Base-by-base conservation (phyloP, 495 filamentous ascomycete genomes). In the Ascodesmis nigricans region DNA sequence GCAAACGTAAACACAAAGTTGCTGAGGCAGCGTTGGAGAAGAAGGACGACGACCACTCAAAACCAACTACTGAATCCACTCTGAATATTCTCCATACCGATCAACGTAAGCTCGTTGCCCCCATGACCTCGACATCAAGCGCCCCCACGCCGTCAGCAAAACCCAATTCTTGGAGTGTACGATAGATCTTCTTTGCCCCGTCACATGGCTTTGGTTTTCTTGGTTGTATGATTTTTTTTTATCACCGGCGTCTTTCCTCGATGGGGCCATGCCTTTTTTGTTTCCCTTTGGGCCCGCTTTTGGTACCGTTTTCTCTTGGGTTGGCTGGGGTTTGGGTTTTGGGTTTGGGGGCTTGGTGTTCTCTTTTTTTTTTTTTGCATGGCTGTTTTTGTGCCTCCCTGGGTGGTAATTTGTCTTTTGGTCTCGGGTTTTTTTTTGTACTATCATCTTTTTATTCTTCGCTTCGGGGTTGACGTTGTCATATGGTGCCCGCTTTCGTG, bases 291-390 rank as follows among this genome's bases (percentile, higher is more conserved):
- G 29, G 18, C 34, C 35, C n/a, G 23, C 28, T 15, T 11, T 36
- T 23, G 35, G 23, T 31, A 31, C 29, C 16, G 29, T 40, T 46
- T 32, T 14, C 38, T 24, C 23, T 45, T 27, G 39, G 25, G 27
- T 26, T 43, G 40, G 41, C 40, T 46, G 40, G 40, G 40, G 43
- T 29, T 29, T 46, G 43, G 43, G 42, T 36, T 46, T 32, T 31
- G 43, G 36, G 43, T 45, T 22, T 40, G 19, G 42, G 45, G 43
- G 46, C 41, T 46, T 34, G 25, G 30, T 46, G 35, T 46, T 48
- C 20, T 20, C 13, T 7, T 29, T 25, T 26, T 15, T 26, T 26
- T 31, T 18, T 2, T 31, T 31, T 25, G 23, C 6, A 31, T 31
- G 33, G 31, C 31, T 46, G 38, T 27, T 39, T 39, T 38, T 16